Base-by-base conservation (phyloP, 73 alveolate genomes). In the Uronychia setigera region DNA sequence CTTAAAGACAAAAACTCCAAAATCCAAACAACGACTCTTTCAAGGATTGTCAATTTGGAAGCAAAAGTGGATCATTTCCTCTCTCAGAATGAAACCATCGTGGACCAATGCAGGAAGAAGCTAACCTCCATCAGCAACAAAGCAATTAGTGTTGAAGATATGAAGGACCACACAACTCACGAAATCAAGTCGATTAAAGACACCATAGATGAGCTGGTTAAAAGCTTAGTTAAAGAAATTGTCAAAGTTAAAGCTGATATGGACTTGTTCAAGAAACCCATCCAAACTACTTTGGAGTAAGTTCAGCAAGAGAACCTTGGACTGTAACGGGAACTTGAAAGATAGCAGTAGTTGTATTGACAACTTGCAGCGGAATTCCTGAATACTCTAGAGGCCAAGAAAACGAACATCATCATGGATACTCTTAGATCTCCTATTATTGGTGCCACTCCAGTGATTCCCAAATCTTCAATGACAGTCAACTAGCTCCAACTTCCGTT, bases 21-120 rank as follows among this genome's bases (percentile, higher is more conserved):
- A 26, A 77, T 35, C 59, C 35, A 85, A 34, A 82, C 33, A 75
- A 77, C 58, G 59, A 57, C 31, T 29, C 32, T 78, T 46, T 74
- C 81, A 0, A 77, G 77, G 76, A 34, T 85, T 31, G 81, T 85
- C 27, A 77, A 14, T n/a, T 30, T 85, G 33, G 91, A 85, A 34
- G 77, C 74, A 26, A 77, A 85, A 28, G 74, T 76, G 33, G 35
- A 32, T 1, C 76, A 76, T 57, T 46, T 77, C 28, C 34, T 85
- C 33, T 29, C 86, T 1, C 77, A 85, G 58, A 46, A 81, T 0
- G 58, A 35, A 1, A 26, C 86, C 30, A 46, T 85, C 1, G 25
- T 85, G 0, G 86, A 85, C 58, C 30, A 33, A 32, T 85, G 77
- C 59, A 85, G 77, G 19, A 46, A 46, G 67, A 46, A 46, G 67